phyloP scores from a whole-genome alignment of 2,329 filamentous ascomycete genomes.

The Penicillium sp. region DNA sequence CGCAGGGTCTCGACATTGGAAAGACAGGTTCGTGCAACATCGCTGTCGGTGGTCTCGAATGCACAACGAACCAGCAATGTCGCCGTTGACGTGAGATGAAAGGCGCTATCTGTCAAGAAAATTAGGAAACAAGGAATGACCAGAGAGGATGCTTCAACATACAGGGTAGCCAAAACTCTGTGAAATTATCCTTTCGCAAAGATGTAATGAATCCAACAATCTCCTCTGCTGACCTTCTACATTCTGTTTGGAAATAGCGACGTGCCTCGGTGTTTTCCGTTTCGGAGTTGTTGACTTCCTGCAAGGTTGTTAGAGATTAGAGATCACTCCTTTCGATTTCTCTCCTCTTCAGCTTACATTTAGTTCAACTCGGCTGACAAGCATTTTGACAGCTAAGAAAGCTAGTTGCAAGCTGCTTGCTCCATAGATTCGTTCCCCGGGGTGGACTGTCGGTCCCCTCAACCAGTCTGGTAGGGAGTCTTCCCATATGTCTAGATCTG shows the following conservation, averaged over 20 bases:
- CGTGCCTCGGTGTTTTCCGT: slow-evolving; percentile 48
- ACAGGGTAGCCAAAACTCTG: slow-evolving; percentile 54
- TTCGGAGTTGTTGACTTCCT: slow-evolving; percentile 45
- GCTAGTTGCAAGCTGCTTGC: slow-evolving; percentile 46
- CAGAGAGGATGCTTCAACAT: slow-evolving; percentile 16
- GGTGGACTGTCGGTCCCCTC: slow-evolving; percentile 31
- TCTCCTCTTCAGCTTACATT: slow-evolving; percentile 35
- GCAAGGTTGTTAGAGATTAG: slow-evolving; percentile 14
- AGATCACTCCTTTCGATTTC: neutral
- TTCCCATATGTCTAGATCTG: slow-evolving; percentile 47
- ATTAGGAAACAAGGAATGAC: neutral
- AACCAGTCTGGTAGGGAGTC: slow-evolving; percentile 46
- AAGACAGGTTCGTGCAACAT: slow-evolving; percentile 47
- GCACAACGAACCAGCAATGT: slow-evolving; percentile 53
- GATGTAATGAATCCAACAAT: slow-evolving; percentile 51
- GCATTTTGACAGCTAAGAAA: slow-evolving; percentile 47
- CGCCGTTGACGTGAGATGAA: slow-evolving; percentile 54
- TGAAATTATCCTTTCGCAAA: slow-evolving; percentile 47
- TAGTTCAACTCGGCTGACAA: slow-evolving; percentile 47
- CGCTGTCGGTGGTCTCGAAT: slow-evolving; percentile 49
- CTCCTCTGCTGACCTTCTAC: slow-evolving; percentile 43
- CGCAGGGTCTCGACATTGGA: slow-evolving; percentile 49
- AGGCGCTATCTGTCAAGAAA: slow-evolving; percentile 44
- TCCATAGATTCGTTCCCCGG: slow-evolving; percentile 38
- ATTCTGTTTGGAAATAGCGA: slow-evolving; percentile 49